phyloP scores from a whole-genome alignment of 2,329 filamentous ascomycete species.

The Ophiocordyceps robertsii region DNA sequence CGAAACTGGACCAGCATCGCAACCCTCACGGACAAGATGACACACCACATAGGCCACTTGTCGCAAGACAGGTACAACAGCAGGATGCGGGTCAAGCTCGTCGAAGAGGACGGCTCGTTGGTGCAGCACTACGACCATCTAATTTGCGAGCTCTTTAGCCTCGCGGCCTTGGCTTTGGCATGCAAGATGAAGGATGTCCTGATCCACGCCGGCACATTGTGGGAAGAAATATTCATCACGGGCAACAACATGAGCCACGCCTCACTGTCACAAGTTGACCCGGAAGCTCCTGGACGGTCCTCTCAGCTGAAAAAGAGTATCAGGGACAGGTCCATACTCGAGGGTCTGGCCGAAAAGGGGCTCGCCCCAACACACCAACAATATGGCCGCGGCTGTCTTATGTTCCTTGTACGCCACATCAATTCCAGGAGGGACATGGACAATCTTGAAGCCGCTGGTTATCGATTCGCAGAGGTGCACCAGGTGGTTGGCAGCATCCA shows the following conservation, averaged over 20 bases:
- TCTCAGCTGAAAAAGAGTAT: background rate
- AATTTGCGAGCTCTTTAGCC: slow-evolving; percentile 73
- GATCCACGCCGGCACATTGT: slow-evolving; percentile 53
- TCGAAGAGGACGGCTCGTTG: slow-evolving; percentile 39
- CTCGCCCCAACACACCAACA: slow-evolving; percentile 11
- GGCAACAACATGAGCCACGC: slow-evolving; percentile 21
- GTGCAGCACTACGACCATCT: slow-evolving; percentile 60
- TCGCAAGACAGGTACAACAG: slow-evolving; percentile 26
- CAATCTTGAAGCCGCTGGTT: slow-evolving; percentile 57
- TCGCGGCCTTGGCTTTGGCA: slow-evolving; percentile 64
- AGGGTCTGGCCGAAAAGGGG: slow-evolving; percentile 28
- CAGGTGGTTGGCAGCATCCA: slow-evolving; percentile 58
- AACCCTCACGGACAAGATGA: slow-evolving; percentile 59
- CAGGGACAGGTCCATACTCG: slow-evolving; percentile 11
- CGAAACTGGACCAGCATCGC: slow-evolving; percentile 61
- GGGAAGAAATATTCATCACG: slow-evolving; percentile 63
- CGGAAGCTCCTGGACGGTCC: background rate
- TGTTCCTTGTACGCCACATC: slow-evolving; percentile 63
- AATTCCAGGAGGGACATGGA: slow-evolving; percentile 43
- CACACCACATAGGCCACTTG: slow-evolving; percentile 48
- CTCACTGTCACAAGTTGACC: background rate
- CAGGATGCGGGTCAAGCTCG: slow-evolving; percentile 26
- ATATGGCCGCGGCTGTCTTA: slow-evolving; percentile 60
- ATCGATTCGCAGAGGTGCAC: slow-evolving; percentile 58
- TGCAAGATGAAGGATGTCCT: slow-evolving; percentile 50